phyloP scores from a whole-genome alignment of 2,329 filamentous ascomycete species.

The Cytospora leucostoma region DNA sequence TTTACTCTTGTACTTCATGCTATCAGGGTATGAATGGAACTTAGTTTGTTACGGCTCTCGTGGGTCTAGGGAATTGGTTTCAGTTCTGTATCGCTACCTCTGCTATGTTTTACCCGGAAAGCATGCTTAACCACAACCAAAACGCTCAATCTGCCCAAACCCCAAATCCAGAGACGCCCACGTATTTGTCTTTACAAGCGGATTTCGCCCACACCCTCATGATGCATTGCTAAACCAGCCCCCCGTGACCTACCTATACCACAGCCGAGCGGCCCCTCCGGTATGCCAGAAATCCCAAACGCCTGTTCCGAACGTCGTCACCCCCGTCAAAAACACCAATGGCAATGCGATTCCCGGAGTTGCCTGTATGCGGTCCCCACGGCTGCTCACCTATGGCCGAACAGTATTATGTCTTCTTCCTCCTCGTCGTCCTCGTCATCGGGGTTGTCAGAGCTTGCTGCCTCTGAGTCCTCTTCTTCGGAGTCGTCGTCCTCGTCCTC shows the following conservation, averaged over 20 bases:
- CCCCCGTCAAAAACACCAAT: slow-evolving; percentile 19
- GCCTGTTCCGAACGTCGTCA: slow-evolving; percentile 17
- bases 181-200: slow-evolving; percentile 1
- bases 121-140: neutral
- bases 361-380: neutral
- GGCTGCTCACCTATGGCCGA: slow-evolving; percentile 45
- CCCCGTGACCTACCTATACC: neutral
- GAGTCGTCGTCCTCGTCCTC: slow-evolving; percentile 50
- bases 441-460: slow-evolving; percentile 48
- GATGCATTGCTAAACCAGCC: slow-evolving; percentile 18
- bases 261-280: neutral
- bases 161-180: slow-evolving; percentile 7
- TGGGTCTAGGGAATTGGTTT: slow-evolving; percentile 12
- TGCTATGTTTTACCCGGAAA: neutral
- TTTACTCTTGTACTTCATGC: neutral
- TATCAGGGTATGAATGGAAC: neutral
- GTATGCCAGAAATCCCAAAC: slow-evolving; percentile 11
- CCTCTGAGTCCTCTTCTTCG: slow-evolving; percentile 41
- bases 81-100: slow-evolving; percentile 11
- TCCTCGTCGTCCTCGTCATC: slow-evolving; percentile 50
- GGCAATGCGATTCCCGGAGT: slow-evolving; percentile 10
- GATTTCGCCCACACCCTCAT: slow-evolving; percentile 5
- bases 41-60: neutral
- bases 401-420: slow-evolving; percentile 52
- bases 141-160: slow-evolving; percentile 2